A percentile compares a stretch with the other conserved stretches of the same genome.
These are phyloP conservation scores for Arachis stenosperma DNA, from an alignment of 306 rosid genomes.

Conservation along the genomic window DNA sequence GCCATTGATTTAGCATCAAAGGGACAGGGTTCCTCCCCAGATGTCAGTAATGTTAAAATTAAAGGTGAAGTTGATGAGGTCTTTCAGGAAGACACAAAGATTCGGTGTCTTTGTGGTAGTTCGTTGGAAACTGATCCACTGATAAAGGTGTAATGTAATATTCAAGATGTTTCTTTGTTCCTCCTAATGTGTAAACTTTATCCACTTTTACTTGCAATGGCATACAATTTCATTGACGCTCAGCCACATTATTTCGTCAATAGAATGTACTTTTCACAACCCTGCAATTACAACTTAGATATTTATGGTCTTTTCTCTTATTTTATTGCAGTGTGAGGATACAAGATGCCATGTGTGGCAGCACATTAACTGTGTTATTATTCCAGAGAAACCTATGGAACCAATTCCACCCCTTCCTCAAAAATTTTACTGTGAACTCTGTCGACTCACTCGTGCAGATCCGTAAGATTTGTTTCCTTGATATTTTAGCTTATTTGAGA, in stretches of 20 bases:
- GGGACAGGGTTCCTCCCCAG: constrained; percentile 75
- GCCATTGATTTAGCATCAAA: constrained; percentile 83
- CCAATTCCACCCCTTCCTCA: constrained; percentile 68
- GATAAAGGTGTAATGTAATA: constrained; percentile 64
- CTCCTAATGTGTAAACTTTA: constrained; percentile 7
- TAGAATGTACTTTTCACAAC: not conserved
- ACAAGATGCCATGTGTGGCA: constrained; percentile 80
- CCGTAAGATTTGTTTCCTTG: constrained; percentile 66
- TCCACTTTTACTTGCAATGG: constrained; percentile 16
- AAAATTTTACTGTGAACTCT: constrained; percentile 77
- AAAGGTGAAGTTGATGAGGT: constrained; percentile 78
- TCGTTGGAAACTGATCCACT: constrained; percentile 68
- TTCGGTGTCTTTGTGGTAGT: constrained; percentile 92
- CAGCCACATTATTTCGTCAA: not conserved
- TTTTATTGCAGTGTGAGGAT: constrained; percentile 86
- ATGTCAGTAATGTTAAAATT: constrained; percentile 70
- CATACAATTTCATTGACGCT: constrained; percentile 13
- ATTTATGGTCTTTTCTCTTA: constrained; percentile 11
- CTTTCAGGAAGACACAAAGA: constrained; percentile 60
- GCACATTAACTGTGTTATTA: constrained; percentile 82
- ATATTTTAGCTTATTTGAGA: constrained; percentile 34
- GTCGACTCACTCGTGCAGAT: constrained; percentile 94
- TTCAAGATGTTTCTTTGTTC: constrained; percentile 22
- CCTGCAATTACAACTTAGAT: constrained; percentile 4
- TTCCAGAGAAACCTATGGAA: constrained; percentile 80